Percentiles rank a stretch among this genome's conserved stretches.
phyloP scores from a whole-genome alignment of 2,329 filamentous ascomycete genomes.

The Cladobotryum protrusum region DNA sequence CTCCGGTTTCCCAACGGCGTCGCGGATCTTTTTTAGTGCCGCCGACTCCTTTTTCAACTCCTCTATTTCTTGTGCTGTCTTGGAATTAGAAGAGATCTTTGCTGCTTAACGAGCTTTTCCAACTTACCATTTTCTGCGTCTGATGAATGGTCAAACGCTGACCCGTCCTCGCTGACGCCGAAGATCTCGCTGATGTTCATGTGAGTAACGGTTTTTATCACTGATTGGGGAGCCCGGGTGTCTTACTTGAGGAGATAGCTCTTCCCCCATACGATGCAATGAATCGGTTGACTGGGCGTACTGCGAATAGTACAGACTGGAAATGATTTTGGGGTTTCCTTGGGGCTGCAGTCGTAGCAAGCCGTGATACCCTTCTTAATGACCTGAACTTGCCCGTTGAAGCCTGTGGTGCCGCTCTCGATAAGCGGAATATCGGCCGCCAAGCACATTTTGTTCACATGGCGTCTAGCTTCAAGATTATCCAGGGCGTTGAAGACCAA shows the following conservation, averaged over 20 bases:
- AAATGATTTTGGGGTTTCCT: slow-evolving; percentile 86
- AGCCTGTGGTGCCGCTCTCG: slow-evolving; percentile 95
- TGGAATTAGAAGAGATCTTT: not conserved
- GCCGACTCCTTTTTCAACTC: slow-evolving; percentile 80
- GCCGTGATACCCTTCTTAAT: slow-evolving; percentile 89
- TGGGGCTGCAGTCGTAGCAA: slow-evolving; percentile 91
- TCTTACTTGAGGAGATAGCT: slow-evolving; percentile 79
- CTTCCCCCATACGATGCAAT: slow-evolving; percentile 98
- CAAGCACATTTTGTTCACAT: slow-evolving; percentile 97
- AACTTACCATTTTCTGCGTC: slow-evolving; percentile 69
- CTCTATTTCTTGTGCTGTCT: slow-evolving; percentile 66
- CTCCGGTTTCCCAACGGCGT: slow-evolving; percentile 68
- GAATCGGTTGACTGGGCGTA: slow-evolving; percentile 91
- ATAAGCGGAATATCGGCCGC: slow-evolving; percentile 85
- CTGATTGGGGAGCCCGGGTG: slow-evolving; percentile 2
- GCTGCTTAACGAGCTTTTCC: not conserved
- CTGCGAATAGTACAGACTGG: slow-evolving; percentile 96
- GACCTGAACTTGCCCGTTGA: slow-evolving; percentile 95
- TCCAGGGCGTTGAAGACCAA: slow-evolving; percentile 96
- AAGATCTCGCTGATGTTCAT: slow-evolving; percentile 61
- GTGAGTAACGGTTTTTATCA: not conserved
- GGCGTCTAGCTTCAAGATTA: slow-evolving; percentile 85
- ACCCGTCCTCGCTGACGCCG: slow-evolving; percentile 81
- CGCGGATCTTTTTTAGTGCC: slow-evolving; percentile 75
- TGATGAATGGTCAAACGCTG: slow-evolving; percentile 70